These are phyloP conservation scores for Babjeviella inositovora DNA, from an alignment of 805 yeast species.

Conservation along the genomic window DNA sequence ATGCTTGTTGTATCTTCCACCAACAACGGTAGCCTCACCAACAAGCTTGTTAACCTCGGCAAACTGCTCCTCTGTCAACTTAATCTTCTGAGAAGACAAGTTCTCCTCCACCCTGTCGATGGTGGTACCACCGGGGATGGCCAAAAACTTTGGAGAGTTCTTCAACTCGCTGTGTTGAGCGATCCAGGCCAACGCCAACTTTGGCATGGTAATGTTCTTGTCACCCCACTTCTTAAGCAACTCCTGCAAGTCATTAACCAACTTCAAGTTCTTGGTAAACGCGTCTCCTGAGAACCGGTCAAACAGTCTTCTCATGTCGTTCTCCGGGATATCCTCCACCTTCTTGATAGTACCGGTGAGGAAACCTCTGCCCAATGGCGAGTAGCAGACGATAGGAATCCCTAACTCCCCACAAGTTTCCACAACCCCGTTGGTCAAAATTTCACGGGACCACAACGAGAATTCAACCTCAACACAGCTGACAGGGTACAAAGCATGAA, in stretches of 20 bases:
- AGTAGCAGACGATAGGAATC: conserved; percentile 63
- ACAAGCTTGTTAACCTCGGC: conserved; percentile 30
- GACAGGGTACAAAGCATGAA: conserved; percentile 38
- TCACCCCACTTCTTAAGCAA: conserved; percentile 30
- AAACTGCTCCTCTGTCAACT: conserved; percentile 41
- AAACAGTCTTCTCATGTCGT: conserved; percentile 31
- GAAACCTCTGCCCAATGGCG: conserved; percentile 72
- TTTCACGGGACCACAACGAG: conserved; percentile 53
- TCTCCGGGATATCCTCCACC: conserved; percentile 29
- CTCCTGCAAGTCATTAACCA: conserved; percentile 31
- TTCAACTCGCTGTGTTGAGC: conserved; percentile 22
- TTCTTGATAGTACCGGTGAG: conserved; percentile 46
- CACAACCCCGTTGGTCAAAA: conserved; percentile 45
- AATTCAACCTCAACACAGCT: conserved; percentile 67
- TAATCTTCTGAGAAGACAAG: conserved; percentile 21
- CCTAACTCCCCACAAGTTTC: conserved; percentile 36
- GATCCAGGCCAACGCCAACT: conserved; percentile 57
- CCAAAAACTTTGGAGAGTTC: conserved; percentile 40
- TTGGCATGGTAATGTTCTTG: conserved; percentile 38
- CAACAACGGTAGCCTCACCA: conserved; percentile 25
- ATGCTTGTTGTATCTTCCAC: conserved; percentile 33
- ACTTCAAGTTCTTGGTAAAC: conserved; percentile 28
- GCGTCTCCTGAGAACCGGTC: conserved; percentile 41
- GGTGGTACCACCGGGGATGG: conserved; percentile 71
- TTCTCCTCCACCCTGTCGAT: conserved; percentile 46